Conservation (phyloP, 495 filamentous ascomycete genomes). For the Tuber umbilicatum region DNA sequence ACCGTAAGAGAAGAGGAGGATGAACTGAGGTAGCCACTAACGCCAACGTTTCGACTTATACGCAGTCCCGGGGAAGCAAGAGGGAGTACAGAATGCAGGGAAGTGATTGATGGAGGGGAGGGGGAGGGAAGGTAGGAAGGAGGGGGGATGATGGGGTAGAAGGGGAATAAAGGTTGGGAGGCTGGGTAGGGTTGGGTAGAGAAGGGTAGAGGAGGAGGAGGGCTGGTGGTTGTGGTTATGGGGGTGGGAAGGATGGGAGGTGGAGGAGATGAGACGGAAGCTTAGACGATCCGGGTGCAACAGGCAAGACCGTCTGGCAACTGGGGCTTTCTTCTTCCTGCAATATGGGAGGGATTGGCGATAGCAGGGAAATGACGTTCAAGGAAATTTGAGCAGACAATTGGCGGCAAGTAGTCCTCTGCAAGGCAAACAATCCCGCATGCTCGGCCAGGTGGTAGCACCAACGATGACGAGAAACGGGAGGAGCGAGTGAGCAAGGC, state of each 20-base stretch:
- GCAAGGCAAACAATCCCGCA: constrained; percentile 38
- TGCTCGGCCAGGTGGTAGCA: constrained; percentile 23
- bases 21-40: constrained; percentile 39
- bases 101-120: neutral
- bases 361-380: constrained; percentile 4
- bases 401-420: constrained; percentile 37
- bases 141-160: neutral
- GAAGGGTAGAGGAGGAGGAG: neutral
- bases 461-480: constrained; percentile 22
- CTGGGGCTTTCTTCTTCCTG: neutral
- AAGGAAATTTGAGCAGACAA: constrained; percentile 32
- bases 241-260: constrained; percentile 6
- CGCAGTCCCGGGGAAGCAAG: constrained; percentile 23
- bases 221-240: too few relatives aligned
- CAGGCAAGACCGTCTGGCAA: neutral
- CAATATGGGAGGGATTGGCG: neutral
- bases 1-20: constrained; percentile 42
- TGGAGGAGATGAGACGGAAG: constrained; percentile 4
- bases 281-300: neutral
- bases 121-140: neutral
- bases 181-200: neutral
- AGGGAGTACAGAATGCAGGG: constrained; percentile 7
- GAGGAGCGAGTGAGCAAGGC: constrained; percentile 12
- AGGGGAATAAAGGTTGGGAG: neutral
- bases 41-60: constrained; percentile 40